These are phyloP conservation scores for Priceomyces fermenticarens DNA, from an alignment of 805 yeast species.

Conservation along the genomic window DNA sequence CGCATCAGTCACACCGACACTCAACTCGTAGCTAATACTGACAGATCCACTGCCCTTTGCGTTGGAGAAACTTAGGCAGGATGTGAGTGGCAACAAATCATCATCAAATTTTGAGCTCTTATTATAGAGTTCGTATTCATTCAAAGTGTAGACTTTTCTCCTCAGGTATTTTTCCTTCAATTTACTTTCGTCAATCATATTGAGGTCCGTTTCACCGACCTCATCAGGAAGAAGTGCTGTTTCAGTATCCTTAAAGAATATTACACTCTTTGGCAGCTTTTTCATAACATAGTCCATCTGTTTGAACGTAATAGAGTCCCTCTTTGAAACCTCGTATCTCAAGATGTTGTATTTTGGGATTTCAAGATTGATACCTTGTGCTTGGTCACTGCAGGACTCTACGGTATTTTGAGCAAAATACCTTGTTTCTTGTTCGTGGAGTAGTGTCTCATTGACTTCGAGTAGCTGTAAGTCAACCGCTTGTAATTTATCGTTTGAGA, in stretches of 20 bases:
- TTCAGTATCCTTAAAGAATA: slow-evolving; percentile 15
- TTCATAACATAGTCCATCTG: slow-evolving; percentile 10
- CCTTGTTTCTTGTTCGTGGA: background rate
- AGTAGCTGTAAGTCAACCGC: slow-evolving; percentile 2
- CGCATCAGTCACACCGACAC: slow-evolving; percentile 6
- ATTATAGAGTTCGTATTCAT: slow-evolving; percentile 2
- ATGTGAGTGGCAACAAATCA: slow-evolving; percentile 12
- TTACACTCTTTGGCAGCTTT: slow-evolving; percentile 10
- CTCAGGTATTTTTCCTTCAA: background rate
- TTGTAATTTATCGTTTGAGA: background rate
- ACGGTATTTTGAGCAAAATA: background rate
- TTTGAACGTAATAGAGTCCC: slow-evolving; percentile 9
- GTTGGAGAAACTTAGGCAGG: slow-evolving; percentile 10
- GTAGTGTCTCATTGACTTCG: background rate
- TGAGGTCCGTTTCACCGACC: slow-evolving; percentile 5
- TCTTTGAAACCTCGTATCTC: slow-evolving; percentile 6
- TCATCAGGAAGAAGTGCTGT: slow-evolving; percentile 14
- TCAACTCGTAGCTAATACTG: slow-evolving; percentile 7
- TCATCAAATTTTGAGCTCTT: slow-evolving; percentile 3
- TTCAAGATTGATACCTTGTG: slow-evolving; percentile 1
- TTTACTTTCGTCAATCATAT: background rate
- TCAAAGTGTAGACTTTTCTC: background rate
- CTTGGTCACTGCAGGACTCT: background rate
- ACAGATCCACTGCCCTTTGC: slow-evolving; percentile 9
- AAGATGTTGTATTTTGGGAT: slow-evolving; percentile 1